Base-by-base conservation (phyloP, 192 early-diverging fungal species). In the Entomortierella beljakovae region DNA sequence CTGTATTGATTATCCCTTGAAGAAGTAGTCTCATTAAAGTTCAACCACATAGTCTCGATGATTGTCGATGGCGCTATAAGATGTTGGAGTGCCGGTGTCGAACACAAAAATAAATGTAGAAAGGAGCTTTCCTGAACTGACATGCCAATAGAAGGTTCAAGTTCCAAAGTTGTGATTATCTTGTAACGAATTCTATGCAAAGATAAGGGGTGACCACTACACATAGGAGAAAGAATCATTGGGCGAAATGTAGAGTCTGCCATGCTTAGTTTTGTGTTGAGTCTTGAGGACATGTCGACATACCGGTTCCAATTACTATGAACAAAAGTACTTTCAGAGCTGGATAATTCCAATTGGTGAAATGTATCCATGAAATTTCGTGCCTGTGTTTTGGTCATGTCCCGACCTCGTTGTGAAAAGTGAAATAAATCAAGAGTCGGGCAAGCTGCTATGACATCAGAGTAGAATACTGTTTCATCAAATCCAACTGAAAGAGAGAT, bases 51-150 rank as follows among this genome's bases (percentile, higher is more conserved):
- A n/a, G 61, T 28, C 20, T 62, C 28, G 31, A n/a, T 50, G 9
- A 46, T 42, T 26, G 50, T 50, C 46, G 22, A 33, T 11, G 61
- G 61, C 8, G 61, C 61, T 2, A 62, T 34, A 20, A 62, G 16
- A 32, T 62, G 61, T 18, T 32, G 61, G 5, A 62, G 48, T 16
- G 42, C 28, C 7, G 61, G 46, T 13, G 61, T 20, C 3, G 42
- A 29, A 5, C 61, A 62, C 61, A 62, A 50, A 22, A 62, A 18
- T 7, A 50, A 16, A n/a, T 62, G 61, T n/a, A 62, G 46, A 0
- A 46, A 33, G 43, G 48, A 22, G 43, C 61, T 32, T 29, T 32
- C 0, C 7, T 54, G 28, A 54, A 7, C 25, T 29, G 0, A 8
- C 29, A 28, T 54, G 25, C 52, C 52, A 28, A 46, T 16, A 20